These are phyloP conservation scores for Ensete ventricosum DNA, from an alignment of 176 grass and related monocot species.

Conservation along the genomic window DNA sequence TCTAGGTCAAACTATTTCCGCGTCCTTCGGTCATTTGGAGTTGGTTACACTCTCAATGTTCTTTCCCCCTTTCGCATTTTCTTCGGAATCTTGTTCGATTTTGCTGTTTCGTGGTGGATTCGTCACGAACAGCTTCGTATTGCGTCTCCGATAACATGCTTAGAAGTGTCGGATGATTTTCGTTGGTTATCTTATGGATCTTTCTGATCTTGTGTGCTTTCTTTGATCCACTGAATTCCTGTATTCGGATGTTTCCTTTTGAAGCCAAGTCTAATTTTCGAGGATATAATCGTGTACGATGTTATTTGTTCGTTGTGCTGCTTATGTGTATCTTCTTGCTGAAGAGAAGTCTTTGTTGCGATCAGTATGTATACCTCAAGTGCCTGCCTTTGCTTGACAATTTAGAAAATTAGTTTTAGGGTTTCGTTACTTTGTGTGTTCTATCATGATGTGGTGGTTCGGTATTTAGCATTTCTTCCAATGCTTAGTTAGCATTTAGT, in stretches of 20 bases:
- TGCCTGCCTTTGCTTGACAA: not conserved
- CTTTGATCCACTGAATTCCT: not conserved
- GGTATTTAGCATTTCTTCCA: too few species aligned
- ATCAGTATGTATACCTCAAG: too few species aligned
- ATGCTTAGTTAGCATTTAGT: too few species aligned
- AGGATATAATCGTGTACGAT: not conserved
- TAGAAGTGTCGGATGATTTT: not conserved
- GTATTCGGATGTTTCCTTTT: not conserved
- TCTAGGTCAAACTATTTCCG: constrained; percentile 10
- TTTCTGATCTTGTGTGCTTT: not conserved
- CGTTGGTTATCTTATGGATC: not conserved
- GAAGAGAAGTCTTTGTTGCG: too few species aligned
- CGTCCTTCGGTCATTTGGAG: not conserved
- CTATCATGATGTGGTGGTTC: too few species aligned
- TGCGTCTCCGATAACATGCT: not conserved
- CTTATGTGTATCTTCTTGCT: not conserved
- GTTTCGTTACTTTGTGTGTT: not conserved
- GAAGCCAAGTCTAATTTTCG: not conserved
- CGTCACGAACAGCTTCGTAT: not conserved
- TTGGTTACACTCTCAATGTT: not conserved
- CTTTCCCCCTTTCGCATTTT: not conserved
- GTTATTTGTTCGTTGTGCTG: not conserved
- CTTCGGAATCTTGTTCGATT: not conserved
- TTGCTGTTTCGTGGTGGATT: not conserved
- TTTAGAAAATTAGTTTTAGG: constrained; percentile 8